These are phyloP conservation scores for Alternaria incomplexa DNA, from an alignment of 2,329 filamentous ascomycete species.

Conservation along the genomic window DNA sequence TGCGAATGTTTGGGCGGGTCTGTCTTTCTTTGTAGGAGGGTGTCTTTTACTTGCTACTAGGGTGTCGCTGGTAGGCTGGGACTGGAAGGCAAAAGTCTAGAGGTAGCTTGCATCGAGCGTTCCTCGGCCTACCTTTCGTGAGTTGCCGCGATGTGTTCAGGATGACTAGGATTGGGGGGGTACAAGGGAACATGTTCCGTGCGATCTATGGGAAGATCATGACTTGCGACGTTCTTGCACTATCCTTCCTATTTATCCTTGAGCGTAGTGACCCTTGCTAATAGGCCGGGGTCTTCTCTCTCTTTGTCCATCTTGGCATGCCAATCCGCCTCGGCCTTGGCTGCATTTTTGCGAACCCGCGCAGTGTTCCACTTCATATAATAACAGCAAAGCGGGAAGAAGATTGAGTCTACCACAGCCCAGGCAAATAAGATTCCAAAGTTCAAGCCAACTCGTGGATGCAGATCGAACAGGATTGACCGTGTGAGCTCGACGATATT, in stretches of 20 bases:
- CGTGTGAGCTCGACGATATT: constrained; percentile 65
- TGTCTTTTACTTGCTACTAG: constrained; percentile 34
- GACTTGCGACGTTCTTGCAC: neutral
- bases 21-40: constrained; percentile 38
- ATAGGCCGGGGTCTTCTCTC: constrained; percentile 28
- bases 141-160: neutral
- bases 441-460: constrained; percentile 64
- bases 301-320: constrained; percentile 38
- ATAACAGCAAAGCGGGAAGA: constrained; percentile 60
- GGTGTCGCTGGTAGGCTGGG: constrained; percentile 35
- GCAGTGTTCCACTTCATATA: constrained; percentile 51
- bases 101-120: neutral
- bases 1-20: constrained; percentile 47
- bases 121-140: neutral
- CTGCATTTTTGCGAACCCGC: constrained; percentile 29
- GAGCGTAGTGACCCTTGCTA: constrained; percentile 35
- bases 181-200: neutral
- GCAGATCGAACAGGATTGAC: constrained; percentile 66
- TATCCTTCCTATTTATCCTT: constrained; percentile 9
- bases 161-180: neutral
- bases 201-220: neutral
- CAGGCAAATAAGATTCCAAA: constrained; percentile 66
- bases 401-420: constrained; percentile 57
- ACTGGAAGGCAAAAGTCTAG: constrained; percentile 36
- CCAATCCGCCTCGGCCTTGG: constrained; percentile 31